Percentiles rank a stretch among this genome's conserved stretches.
Conservation (phyloP, 2,329 filamentous ascomycete species). For the Trichoderma atrobrunneum region DNA sequence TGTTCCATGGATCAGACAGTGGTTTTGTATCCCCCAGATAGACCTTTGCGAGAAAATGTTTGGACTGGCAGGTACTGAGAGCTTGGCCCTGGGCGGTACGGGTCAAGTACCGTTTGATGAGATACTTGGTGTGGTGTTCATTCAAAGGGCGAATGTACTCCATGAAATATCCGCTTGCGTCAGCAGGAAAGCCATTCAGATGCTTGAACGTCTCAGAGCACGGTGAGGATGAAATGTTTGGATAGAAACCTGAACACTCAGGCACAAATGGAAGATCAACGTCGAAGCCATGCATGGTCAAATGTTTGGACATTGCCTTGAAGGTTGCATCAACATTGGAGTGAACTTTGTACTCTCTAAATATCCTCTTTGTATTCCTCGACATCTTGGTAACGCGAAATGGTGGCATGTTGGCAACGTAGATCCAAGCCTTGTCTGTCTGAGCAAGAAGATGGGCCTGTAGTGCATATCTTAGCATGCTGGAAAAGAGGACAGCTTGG, state of each 20-base stretch:
- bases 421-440: slow-evolving; percentile 16
- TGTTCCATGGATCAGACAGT: slow-evolving; percentile 18
- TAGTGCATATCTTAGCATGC: not conserved
- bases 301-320: slow-evolving; percentile 3
- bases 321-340: slow-evolving; percentile 11
- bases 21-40: slow-evolving; percentile 19
- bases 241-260: slow-evolving; percentile 13
- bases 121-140: slow-evolving; percentile 20
- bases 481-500: not conserved
- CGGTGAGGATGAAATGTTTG: slow-evolving; percentile 10
- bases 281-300: slow-evolving; percentile 3
- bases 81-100: slow-evolving; percentile 16
- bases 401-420: slow-evolving; percentile 17
- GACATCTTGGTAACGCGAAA: slow-evolving; percentile 19
- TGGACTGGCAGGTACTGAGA: not conserved
- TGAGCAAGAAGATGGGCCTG: slow-evolving; percentile 19
- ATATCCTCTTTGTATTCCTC: not conserved
- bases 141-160: slow-evolving; percentile 21
- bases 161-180: slow-evolving; percentile 20
- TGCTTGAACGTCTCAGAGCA: slow-evolving; percentile 13
- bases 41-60: slow-evolving; percentile 21
- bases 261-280: slow-evolving; percentile 18
- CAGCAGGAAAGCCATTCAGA: slow-evolving; percentile 10
- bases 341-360: slow-evolving; percentile 17
- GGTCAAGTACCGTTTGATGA: slow-evolving; percentile 19